Base-by-base conservation (phyloP, 306 rosid genomes). In the Pueraria montana region DNA sequence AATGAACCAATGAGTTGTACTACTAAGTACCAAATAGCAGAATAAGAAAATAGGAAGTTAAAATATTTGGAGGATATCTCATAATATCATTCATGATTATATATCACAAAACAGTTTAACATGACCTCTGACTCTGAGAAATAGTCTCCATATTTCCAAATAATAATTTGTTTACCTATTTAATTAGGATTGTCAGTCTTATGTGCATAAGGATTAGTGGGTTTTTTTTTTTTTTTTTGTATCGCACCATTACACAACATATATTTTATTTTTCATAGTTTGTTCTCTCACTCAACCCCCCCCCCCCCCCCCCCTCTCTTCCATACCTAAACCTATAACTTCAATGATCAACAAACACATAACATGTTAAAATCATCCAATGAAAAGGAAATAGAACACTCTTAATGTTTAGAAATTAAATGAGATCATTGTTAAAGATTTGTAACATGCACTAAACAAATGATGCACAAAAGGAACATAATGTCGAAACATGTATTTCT, bases 401-500 rank as follows among this genome's bases (percentile, higher is more conserved):
- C 52, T 71, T 55, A 32, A 11, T 49, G 23, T 40, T 46, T 42
- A n/a, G 34, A 58, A 49, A 50, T 74, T 36, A 34, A 50, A 48
- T 8, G 18, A 20, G 34, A 52, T 42, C 72, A 16, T 30, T 5
- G 1, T n/a, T 2, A 18, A 11, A 74, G 9, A 53, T 26, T 52
- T 52, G 69, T n/a, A 56, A 63, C 34, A 72, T 17, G 8, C 14
- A 17, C 23, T 1, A 8, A 18, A 68, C 26, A 72, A 26, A 48
- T 48, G 50, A 62, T 81, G 79, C 12, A 49, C 67, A 49, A 70
- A 17, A 66, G 49, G 36, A 80, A 65, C 49, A 64, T 48, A 55
- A 65, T 21, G 50, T 40, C 20, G 38, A 38, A 42, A 56, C 26
- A 59, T 13, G n/a, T n/a, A n/a, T n/a, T n/a, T n/a, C n/a, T n/a